Evolutionary conservation across 2,329 filamentous ascomycete genomes (phyloP).

Genomic region (Myriosclerotinia curreyana): DNA sequence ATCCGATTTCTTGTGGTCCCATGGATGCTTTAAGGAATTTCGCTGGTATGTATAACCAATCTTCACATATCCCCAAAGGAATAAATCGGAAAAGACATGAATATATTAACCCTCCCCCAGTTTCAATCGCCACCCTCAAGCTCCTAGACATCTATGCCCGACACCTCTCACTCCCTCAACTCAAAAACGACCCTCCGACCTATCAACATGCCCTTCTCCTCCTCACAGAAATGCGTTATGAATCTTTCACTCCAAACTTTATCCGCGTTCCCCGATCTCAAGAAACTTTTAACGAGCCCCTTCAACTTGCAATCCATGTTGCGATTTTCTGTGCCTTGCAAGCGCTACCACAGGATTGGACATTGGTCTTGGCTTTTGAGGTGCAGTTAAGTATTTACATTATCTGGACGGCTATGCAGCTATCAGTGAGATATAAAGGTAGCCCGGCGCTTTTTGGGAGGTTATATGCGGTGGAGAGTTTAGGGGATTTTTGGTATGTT

Average conservation of each 20-base stretch:
- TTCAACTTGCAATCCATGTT: conserved; percentile 41
- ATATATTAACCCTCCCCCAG: conserved; percentile 25
- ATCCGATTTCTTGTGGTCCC: conserved; percentile 39
- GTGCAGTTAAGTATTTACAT: conserved; percentile 44
- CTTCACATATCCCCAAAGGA: background rate
- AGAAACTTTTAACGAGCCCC: conserved; percentile 41
- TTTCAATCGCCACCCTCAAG: conserved; percentile 44
- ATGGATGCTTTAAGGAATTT: conserved; percentile 40
- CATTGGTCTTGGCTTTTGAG: conserved; percentile 42
- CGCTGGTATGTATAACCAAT: conserved; percentile 34
- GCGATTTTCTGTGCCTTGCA: conserved; percentile 40
- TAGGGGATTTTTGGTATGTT: conserved; percentile 42
- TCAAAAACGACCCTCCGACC: conserved; percentile 31
- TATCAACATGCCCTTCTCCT: conserved; percentile 39
- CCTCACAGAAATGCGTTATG: conserved; percentile 44
- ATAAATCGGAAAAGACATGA: background rate
- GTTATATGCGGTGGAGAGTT: conserved; percentile 41
- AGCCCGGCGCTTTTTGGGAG: conserved; percentile 44
- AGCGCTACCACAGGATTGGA: conserved; percentile 39
- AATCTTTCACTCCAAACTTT: conserved; percentile 45
- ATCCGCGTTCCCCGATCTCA: conserved; percentile 37
- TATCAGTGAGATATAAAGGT: conserved; percentile 41
- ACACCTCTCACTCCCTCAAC: conserved; percentile 37
- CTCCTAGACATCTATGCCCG: conserved; percentile 43
- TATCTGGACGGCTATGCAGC: conserved; percentile 42